phyloP scores from a whole-genome alignment of 768 basidiomycete genomes.

The Panaeolus papilionaceus region DNA sequence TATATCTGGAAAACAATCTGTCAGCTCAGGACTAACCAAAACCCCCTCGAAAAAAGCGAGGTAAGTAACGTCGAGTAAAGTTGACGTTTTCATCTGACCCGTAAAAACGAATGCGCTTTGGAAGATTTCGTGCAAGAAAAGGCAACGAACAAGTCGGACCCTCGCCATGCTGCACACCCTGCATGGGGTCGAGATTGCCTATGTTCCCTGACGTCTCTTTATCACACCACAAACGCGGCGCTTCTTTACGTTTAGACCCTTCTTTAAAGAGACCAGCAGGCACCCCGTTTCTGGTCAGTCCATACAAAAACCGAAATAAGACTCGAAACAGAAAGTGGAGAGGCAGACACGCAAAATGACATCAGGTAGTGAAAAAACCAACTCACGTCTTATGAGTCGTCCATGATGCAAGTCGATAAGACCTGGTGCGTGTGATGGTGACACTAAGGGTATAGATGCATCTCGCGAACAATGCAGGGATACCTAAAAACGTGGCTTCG shows the following conservation, averaged over 20 bases:
- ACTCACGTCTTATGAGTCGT: slow-evolving; percentile 43
- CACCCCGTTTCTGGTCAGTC: background rate
- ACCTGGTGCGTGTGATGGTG: slow-evolving; percentile 36
- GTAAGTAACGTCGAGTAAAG: background rate
- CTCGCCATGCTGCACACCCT: background rate
- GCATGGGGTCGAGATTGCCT: background rate
- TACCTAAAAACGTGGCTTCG: slow-evolving; percentile 39
- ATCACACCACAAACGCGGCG: background rate
- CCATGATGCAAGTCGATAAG: slow-evolving; percentile 41
- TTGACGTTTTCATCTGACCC: background rate
- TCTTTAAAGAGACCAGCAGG: too few species aligned
- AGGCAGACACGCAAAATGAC: background rate
- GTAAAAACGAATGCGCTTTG: background rate
- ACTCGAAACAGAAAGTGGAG: background rate
- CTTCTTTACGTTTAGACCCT: background rate
- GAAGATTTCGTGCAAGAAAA: background rate
- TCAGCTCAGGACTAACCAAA: background rate
- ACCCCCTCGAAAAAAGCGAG: slow-evolving; percentile 5
- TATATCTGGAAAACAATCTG: slow-evolving; percentile 37
- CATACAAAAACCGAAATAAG: background rate
- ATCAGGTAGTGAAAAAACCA: background rate
- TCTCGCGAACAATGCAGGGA: slow-evolving; percentile 40
- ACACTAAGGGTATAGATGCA: slow-evolving; percentile 42
- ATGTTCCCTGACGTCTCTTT: too few species aligned
- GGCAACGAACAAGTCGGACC: background rate